Evolutionary conservation across 441 rosid species (phyloP), one percentile per base, ranked within the genome.

Genomic region (Omphalea diandra): DNA sequence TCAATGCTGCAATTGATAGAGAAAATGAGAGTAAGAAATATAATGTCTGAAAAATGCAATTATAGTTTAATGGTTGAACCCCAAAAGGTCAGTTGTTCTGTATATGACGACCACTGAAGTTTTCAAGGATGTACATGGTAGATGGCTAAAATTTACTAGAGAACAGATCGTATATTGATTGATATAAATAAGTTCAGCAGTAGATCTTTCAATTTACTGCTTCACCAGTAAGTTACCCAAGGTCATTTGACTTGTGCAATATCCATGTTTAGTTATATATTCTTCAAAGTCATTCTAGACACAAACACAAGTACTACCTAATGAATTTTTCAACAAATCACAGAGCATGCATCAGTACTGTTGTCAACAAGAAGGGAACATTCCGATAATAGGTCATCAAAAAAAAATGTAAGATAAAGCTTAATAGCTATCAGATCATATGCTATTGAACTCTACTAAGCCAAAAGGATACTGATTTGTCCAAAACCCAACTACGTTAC

Each of bases 1-100:
- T 91, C 97, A 73, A 87, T 77, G 62, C 98, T 94, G 88, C 76
- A 85, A 83, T 75, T 71, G 63, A 52, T 62, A 69, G 38, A n/a
- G 73, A 71, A 57, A 17, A 29, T 12, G 22, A 43, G 33, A 26
- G 75, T 76, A 18, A 67, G 69, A 67, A 66, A 43, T 17, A 40
- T 54, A 20, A 41, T 10, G 7, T 41, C 53, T 24, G 20, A 67
- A 55, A 44, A 46, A 26, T 26, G 38, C 43, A 44, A 31, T 3
- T 10, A 38, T 20, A 3, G 3, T 41, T 56, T 46, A 32, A 58
- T 33, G 46, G 18, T 35, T 24, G 65, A 65, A 56, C 1, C 9
- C 22, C 40, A 8, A 35, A 33, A 15, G 24, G 47, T 38, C 20
- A n/a, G 12, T 0, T 11, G 20, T 24, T 32, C 38, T 12, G 53